Base-by-base conservation (phyloP, 73 alveolate genomes). In the Durusdinium trenchii region DNA sequence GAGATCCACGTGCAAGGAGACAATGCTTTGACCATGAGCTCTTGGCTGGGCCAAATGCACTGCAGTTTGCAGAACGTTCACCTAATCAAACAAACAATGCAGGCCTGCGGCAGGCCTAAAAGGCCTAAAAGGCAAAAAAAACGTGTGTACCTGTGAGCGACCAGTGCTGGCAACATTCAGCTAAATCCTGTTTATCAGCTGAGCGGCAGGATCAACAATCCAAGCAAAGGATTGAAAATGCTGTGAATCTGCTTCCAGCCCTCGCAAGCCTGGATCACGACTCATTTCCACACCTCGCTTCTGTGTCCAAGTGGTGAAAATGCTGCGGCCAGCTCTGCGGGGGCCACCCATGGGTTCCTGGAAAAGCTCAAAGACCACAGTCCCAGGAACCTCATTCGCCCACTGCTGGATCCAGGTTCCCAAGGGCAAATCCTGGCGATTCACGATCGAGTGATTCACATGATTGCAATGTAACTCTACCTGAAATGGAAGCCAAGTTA, bases 321-420 rank as follows among this genome's bases (percentile, higher is more conserved):
- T 43, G 23, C 61, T 78, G 61, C 40, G 60, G 30, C 45, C 87
- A 42, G 40, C 87, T 23, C 36, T 10, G 42, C 87, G 60, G 7
- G 87, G 61, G 1, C 87, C 87, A 40, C 87, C 87, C 87, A 78
- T 78, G 87, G 87, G 87, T 60, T 78, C 87, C 87, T 78, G 87
- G 38, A 78, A 78, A 42, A 78, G 43, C 87, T 78, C 87, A 60
- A 78, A 78, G 61, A 78, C 16, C 14, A 60, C 87, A 7, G 46
- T 50, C 7, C 40, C 46, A 18, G 87, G 87, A 12, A 78, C 87
- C 60, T 78, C 42, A 30, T 36, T 36, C 40, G 64, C 64, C 64
- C 64, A 54, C 64, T 54, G 64, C 28, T 20, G 64, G 64, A 54
- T 54, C 64, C 9, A 20, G 64, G 9, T 9, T 9, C 64, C 20